Percentiles rank a stretch among this genome's conserved stretches.
These are phyloP conservation scores for Voacanga thouarsii DNA, from an alignment of 257 asterid genomes.

Conservation along the genomic window DNA sequence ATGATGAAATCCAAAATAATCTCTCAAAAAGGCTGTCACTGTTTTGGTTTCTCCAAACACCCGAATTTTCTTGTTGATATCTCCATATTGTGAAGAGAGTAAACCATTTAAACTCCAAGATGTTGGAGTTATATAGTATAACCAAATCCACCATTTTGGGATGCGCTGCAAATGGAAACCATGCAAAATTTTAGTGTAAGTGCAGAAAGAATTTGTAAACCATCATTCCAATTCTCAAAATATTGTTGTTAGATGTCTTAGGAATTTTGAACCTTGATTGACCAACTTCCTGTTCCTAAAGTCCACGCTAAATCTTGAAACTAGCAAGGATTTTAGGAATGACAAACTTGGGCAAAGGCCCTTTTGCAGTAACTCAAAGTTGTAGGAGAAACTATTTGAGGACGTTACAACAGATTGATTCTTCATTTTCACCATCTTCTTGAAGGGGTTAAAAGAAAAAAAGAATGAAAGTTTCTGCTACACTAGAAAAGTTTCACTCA, in stretches of 20 bases:
- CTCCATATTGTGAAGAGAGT: constrained; percentile 56
- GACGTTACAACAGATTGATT: too few species aligned
- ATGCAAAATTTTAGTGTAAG: neutral
- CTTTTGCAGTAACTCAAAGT: too few species aligned
- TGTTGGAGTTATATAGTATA: constrained; percentile 20
- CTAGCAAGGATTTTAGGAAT: too few species aligned
- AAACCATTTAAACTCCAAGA: constrained; percentile 53
- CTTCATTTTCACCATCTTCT: too few species aligned
- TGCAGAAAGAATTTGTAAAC: neutral
- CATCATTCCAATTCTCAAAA: neutral
- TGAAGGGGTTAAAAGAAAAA: too few species aligned
- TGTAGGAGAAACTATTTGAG: too few species aligned
- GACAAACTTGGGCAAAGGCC: too few species aligned
- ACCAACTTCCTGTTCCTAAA: too few species aligned
- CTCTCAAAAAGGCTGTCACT: constrained; percentile 37
- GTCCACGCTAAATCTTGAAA: too few species aligned
- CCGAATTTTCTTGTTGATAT: constrained; percentile 26
- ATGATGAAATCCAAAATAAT: constrained; percentile 49
- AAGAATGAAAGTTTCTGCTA: neutral
- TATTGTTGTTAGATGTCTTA: neutral
- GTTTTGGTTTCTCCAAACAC: constrained; percentile 47
- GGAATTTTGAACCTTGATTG: neutral
- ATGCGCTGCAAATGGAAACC: constrained; percentile 21
- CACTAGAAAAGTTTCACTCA: neutral
- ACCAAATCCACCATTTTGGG: constrained; percentile 31